Percentiles rank a stretch among this genome's conserved stretches.
phyloP scores from a whole-genome alignment of 2,329 filamentous ascomycete species.

The Aspergillus floridensis region DNA sequence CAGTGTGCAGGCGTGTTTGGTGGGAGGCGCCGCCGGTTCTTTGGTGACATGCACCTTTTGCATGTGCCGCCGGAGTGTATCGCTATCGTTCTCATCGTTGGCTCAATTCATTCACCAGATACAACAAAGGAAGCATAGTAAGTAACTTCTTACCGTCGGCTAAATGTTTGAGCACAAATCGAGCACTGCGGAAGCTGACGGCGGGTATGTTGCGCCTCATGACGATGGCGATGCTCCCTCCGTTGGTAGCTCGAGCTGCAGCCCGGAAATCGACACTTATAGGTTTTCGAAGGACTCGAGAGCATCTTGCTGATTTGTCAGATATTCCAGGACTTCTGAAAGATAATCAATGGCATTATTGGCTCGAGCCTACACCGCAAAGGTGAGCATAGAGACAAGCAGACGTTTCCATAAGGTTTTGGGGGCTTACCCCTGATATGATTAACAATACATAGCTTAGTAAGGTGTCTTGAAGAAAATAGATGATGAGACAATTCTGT shows the following conservation, averaged over 20 bases:
- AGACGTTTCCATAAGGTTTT: no score
- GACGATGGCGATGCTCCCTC: constrained; percentile 26
- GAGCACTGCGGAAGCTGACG: constrained; percentile 15
- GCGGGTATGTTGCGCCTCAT: constrained; percentile 19
- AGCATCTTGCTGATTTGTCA: background rate
- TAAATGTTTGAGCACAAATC: constrained; percentile 16
- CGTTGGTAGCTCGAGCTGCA: constrained; percentile 25
- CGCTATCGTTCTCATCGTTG: constrained; percentile 13
- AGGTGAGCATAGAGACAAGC: no score
- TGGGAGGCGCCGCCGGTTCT: constrained; percentile 10
- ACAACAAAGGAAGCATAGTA: no score
- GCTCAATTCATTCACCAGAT: no score
- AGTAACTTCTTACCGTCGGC: constrained; percentile 16
- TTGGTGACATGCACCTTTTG: constrained; percentile 5
- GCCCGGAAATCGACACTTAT: constrained; percentile 1
- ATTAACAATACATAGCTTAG: no score
- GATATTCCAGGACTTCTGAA: background rate
- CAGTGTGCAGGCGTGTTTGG: constrained; percentile 17
- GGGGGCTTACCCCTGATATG: no score
- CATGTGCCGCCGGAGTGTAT: constrained; percentile 29
- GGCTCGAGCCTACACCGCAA: no score
- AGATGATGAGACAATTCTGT: no score
- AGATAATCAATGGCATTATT: no score
- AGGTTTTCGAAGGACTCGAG: no score
- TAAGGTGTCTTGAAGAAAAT: no score